Evolutionary conservation across 2,329 filamentous ascomycete genomes (phyloP).

Genomic region (Aspergillus tamarii): DNA sequence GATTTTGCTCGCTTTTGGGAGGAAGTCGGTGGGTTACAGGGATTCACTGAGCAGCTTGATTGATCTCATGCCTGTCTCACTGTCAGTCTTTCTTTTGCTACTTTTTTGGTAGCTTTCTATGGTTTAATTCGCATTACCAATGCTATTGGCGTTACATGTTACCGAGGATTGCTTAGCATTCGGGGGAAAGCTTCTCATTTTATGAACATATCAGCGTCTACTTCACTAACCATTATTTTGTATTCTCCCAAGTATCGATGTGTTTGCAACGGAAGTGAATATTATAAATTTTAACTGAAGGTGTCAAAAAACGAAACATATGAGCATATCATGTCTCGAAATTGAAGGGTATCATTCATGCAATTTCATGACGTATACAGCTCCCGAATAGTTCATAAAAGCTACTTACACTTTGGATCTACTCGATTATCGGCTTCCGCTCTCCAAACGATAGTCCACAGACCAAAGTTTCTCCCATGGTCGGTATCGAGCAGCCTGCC

Average conservation of each 20-base stretch:
- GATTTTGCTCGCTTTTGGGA: slow-evolving; percentile 81
- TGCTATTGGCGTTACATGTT: background rate
- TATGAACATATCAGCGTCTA: background rate
- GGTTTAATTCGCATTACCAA: background rate
- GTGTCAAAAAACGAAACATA: slow-evolving; percentile 3
- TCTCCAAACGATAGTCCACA: slow-evolving; percentile 46
- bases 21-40: slow-evolving; percentile 66
- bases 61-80: slow-evolving; percentile 9
- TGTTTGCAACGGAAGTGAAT: background rate
- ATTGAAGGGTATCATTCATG: slow-evolving; percentile 25
- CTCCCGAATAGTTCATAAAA: background rate
- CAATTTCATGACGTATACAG: slow-evolving; percentile 15
- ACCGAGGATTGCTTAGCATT: background rate
- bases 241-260: background rate
- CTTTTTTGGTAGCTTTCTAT: background rate
- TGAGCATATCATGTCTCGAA: slow-evolving; percentile 10
- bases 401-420: background rate
- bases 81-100: background rate
- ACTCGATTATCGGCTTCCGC: slow-evolving; percentile 18
- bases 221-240: background rate
- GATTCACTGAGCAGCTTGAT: slow-evolving; percentile 55
- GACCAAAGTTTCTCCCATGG: slow-evolving; percentile 50
- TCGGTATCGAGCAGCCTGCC: slow-evolving; percentile 28
- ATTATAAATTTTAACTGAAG: background rate
- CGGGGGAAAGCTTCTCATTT: background rate